A percentile compares a stretch with the other conserved stretches of the same genome.
phyloP scores from a whole-genome alignment of 306 rosid genomes.

The Prunus campanulata region DNA sequence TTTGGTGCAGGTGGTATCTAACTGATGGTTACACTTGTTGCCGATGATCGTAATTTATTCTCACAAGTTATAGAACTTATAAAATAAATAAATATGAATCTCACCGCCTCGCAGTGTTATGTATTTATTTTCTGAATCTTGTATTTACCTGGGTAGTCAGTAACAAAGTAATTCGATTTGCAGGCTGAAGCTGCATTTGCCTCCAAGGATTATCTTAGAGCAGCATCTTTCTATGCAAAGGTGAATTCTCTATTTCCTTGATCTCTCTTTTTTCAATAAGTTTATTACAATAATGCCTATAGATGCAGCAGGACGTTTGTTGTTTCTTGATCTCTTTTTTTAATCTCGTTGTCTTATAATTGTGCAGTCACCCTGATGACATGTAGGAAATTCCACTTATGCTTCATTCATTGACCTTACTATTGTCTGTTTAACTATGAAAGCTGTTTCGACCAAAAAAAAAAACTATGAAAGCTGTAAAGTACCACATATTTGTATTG shows the following conservation, averaged over 20 bases:
- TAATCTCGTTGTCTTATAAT: not conserved
- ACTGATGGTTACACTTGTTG: not conserved
- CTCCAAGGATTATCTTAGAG: slow-evolving; percentile 85
- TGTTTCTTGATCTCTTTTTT: not conserved
- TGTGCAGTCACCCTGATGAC: not conserved
- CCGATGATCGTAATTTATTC: not conserved
- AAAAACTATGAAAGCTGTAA: not conserved
- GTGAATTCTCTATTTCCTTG: slow-evolving; percentile 41
- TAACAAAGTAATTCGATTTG: slow-evolving; percentile 38
- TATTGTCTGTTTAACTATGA: not conserved
- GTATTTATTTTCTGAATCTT: not conserved
- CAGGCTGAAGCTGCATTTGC: slow-evolving; percentile 96
- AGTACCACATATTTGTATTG: not conserved
- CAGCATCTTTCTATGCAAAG: slow-evolving; percentile 92
- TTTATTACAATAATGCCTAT: not conserved
- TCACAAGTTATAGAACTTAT: not conserved
- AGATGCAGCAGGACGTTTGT: not conserved
- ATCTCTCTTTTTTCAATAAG: slow-evolving; percentile 30
- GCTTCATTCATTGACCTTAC: not conserved
- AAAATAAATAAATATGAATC: not conserved
- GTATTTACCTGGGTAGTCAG: slow-evolving; percentile 1
- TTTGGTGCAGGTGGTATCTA: slow-evolving; percentile 62
- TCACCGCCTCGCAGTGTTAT: not conserved
- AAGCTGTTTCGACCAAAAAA: not conserved
- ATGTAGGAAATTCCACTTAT: not conserved